phyloP scores from a whole-genome alignment of 2,329 filamentous ascomycete species.

The Cadophora sp. region DNA sequence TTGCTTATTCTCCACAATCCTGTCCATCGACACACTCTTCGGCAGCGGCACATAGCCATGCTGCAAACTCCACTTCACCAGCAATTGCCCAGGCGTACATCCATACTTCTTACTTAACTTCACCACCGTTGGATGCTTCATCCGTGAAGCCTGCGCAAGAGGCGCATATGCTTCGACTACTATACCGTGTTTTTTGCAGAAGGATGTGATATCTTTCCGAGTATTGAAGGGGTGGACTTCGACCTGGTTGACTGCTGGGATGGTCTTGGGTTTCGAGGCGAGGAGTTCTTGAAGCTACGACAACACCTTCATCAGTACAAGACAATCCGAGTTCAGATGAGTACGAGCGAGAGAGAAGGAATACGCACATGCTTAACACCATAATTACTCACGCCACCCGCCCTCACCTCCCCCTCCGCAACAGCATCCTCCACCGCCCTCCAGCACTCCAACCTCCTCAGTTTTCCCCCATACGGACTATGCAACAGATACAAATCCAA shows the following conservation, averaged over 20 bases:
- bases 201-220: slow-evolving; percentile 67
- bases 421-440: slow-evolving; percentile 79
- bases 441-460: slow-evolving; percentile 75
- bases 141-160: slow-evolving; percentile 72
- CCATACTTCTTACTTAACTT: slow-evolving; percentile 70
- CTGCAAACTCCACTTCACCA: slow-evolving; percentile 81
- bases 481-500: slow-evolving; percentile 83
- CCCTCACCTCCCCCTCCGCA: slow-evolving; percentile 70
- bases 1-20: slow-evolving; percentile 70
- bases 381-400: slow-evolving; percentile 80
- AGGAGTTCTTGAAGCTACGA: slow-evolving; percentile 41
- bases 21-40: slow-evolving; percentile 69
- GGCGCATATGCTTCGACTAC: slow-evolving; percentile 82
- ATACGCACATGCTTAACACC: slow-evolving; percentile 72
- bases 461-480: slow-evolving; percentile 76
- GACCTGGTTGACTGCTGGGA: slow-evolving; percentile 79
- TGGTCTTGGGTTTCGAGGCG: slow-evolving; percentile 54
- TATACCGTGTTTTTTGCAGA: slow-evolving; percentile 71
- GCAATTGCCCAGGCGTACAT: slow-evolving; percentile 74
- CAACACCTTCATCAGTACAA: background rate
- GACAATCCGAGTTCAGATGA: background rate
- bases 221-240: slow-evolving; percentile 87
- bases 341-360: background rate
- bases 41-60: slow-evolving; percentile 75
- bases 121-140: slow-evolving; percentile 70